A percentile compares a stretch with the other conserved stretches of the same genome.
phyloP scores from a whole-genome alignment of 169 alveolate genomes.

The Babesia divergens region DNA sequence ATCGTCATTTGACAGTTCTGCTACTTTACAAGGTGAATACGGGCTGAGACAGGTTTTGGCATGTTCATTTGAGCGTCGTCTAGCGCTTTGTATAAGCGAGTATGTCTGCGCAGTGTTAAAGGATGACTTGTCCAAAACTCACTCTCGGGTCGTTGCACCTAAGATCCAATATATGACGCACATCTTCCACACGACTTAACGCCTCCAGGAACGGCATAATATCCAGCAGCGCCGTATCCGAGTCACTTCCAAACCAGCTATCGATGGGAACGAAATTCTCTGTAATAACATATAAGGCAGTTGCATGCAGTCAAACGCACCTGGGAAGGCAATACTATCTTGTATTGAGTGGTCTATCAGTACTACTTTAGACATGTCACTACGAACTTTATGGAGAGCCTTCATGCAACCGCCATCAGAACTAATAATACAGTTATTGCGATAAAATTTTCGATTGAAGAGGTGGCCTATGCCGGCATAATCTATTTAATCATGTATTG shows the following conservation, averaged over 20 bases:
- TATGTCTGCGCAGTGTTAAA: not conserved
- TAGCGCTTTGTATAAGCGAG: no score
- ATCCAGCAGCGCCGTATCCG: slow-evolving; percentile 73
- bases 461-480: slow-evolving; percentile 64
- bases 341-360: slow-evolving; percentile 51
- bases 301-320: not conserved
- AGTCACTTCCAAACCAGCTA: slow-evolving; percentile 73
- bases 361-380: slow-evolving; percentile 65
- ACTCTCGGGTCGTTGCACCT: not conserved
- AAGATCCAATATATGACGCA: slow-evolving; percentile 45
- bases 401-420: slow-evolving; percentile 45
- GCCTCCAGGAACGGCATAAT: slow-evolving; percentile 75
- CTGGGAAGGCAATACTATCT: slow-evolving; percentile 40
- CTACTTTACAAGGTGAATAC: not conserved
- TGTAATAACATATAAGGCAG: not conserved
- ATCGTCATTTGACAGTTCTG: not conserved
- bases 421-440: slow-evolving; percentile 60
- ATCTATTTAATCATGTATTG: not conserved
- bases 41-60: no score
- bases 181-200: slow-evolving; percentile 65
- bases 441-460: slow-evolving; percentile 64
- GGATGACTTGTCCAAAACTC: not conserved
- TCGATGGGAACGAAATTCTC: slow-evolving; percentile 70
- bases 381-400: slow-evolving; percentile 54
- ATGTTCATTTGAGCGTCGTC: no score